Evolutionary conservation across 202 grass and related monocot genomes (phyloP), one percentile per base, ranked within the genome.

Genomic region (Schoenoplectus tabernaemontani): DNA sequence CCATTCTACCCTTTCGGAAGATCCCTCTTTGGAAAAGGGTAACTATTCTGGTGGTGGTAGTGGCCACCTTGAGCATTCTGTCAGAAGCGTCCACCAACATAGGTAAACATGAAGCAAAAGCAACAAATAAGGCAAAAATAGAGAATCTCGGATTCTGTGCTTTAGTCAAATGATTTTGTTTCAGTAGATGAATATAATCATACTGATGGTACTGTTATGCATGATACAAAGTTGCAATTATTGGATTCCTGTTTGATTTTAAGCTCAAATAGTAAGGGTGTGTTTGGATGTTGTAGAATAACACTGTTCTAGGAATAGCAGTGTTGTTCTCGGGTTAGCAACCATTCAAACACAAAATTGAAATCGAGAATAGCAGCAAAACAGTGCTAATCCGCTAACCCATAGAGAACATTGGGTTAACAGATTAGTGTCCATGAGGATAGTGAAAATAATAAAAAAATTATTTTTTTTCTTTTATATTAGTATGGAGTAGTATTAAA

Each of bases 21-120:
- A 99, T 17, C 87, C 78, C 69, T 85, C 87, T 66, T 75, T 89
- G 72, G 96, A 96, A 78, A 95, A 78, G 78, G 90, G 86, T 57
- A 78, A 78, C 57, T 80, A 64, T 50, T 80, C 13, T 65, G 57
- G 78, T 63, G 24, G 59, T 3, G 78, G 78, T 80, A 99, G 88
- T 73, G 92, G 96, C 63, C 79, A 99, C 78, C 94, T 91, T 42
- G 90, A 95, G 41, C 90, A 88, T 83, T 88, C 86, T 83, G 83
- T 81, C 64, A 86, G 90, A 88, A 79, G 20, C 78, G 48, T 83
- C 43, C 96, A 99, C 50, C 90, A 91, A 36, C 92, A 99, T 20
- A 89, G 88, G 78, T 85, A 83, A 64, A 88, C 82, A 83, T 85
- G 83, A 93, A 87, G 17, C 26, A 54, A 28, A 19, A 46, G 9